phyloP scores from a whole-genome alignment of 139 green algal species.

The Picocystis salinarum region DNA sequence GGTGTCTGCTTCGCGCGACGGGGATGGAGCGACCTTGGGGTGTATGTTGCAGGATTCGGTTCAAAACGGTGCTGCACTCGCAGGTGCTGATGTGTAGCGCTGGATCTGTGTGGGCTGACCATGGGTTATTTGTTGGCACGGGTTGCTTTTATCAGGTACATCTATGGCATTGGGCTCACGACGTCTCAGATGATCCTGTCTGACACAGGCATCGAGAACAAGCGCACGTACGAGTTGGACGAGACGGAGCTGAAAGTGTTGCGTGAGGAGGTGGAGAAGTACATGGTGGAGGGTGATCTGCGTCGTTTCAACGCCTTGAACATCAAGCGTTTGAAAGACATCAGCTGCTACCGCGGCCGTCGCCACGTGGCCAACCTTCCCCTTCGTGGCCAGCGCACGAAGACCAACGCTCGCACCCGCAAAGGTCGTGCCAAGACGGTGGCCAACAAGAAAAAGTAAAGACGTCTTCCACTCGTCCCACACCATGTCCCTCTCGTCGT shows the following conservation, averaged over 20 bases:
- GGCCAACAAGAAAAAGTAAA: constrained; percentile 71
- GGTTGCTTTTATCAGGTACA: constrained; percentile 7
- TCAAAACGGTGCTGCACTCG: too few species aligned
- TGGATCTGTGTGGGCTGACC: too few species aligned
- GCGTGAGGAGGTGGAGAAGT: constrained; percentile 42
- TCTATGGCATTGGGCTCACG: constrained; percentile 76
- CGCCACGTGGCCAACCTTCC: constrained; percentile 69
- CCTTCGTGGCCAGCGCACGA: constrained; percentile 76
- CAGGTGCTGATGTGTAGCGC: too few species aligned
- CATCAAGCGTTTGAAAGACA: constrained; percentile 98
- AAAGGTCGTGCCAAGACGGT: constrained; percentile 58
- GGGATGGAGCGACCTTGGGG: too few species aligned
- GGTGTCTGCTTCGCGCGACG: neutral
- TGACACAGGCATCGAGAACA: constrained; percentile 79
- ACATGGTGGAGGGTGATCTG: constrained; percentile 43
- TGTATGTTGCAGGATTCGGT: too few species aligned
- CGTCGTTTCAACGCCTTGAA: constrained; percentile 64
- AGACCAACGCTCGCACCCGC: constrained; percentile 86
- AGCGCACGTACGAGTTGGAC: constrained; percentile 74
- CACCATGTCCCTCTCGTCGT: too few species aligned
- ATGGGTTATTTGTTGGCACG: neutral
- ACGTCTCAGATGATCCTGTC: constrained; percentile 74
- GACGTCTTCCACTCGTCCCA: too few species aligned
- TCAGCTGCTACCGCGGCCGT: constrained; percentile 84
- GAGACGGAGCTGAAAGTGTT: constrained; percentile 93